Evolutionary conservation across 1,284 basidiomycete genomes (phyloP).

Genomic region (Naganishia albida): DNA sequence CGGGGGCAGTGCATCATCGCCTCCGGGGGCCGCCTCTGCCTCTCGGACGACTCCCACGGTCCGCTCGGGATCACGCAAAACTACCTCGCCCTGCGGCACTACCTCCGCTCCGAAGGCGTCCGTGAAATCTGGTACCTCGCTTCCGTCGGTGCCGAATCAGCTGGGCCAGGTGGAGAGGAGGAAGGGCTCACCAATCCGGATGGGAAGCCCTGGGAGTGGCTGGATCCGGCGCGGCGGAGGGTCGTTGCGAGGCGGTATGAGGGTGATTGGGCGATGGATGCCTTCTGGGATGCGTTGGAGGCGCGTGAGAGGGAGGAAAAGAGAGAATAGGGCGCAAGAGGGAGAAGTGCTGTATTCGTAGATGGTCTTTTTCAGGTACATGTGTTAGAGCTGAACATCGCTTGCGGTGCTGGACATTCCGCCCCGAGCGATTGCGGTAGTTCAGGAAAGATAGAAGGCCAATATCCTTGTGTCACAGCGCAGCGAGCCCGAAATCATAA

Average conservation of each 20-base stretch:
- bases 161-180: background rate
- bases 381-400: no score
- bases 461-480: no score
- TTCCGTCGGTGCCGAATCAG: background rate
- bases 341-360: no score
- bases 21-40: slow-evolving; percentile 70
- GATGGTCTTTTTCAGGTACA: no score
- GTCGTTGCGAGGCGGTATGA: slow-evolving; percentile 16
- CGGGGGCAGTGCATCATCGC: slow-evolving; percentile 68
- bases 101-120: slow-evolving; percentile 67
- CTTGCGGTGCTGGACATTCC: no score
- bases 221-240: background rate
- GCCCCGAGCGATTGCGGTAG: no score
- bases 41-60: slow-evolving; percentile 96
- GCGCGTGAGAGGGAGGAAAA: background rate
- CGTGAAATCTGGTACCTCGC: slow-evolving; percentile 69
- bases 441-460: no score
- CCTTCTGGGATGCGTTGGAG: slow-evolving; percentile 11
- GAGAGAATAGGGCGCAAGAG: background rate
- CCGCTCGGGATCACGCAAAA: slow-evolving; percentile 84
- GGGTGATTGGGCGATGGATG: slow-evolving; percentile 23
- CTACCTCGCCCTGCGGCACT: slow-evolving; percentile 68
- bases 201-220: background rate
- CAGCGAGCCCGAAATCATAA: no score
- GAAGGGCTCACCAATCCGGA: background rate